Evolutionary conservation across 2,329 filamentous ascomycete species (phyloP), one percentile per base, ranked within the genome.

Genomic region (Claviceps pazoutovae): DNA sequence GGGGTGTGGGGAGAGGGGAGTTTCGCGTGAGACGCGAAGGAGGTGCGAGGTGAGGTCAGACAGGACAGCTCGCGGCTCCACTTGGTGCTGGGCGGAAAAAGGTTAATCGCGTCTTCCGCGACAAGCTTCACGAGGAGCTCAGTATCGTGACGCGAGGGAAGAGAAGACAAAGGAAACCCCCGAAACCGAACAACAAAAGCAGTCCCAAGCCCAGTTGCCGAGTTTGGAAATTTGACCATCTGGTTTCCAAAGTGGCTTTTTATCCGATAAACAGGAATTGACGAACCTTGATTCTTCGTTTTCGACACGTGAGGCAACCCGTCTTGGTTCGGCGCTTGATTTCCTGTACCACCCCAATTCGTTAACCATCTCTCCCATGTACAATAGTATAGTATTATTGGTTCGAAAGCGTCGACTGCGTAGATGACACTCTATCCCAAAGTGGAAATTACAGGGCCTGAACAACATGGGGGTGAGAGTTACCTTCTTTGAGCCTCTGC

Each of bases 241-340:
- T 34, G 30, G 30, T 34, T 34, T 34, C 30, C 9, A 34, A 34
- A 34, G 9, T 1, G 30, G 30, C 30, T 34, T 9, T 11, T 34
- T 34, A 34, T 34, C 30, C 30, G 7, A 26, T 43, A 45, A 34
- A 23, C 39, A 45, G 41, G 43, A 16, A 46, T 51, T 53, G 54
- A 53, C 75, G 63, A 66, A 80, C 78, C 77, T 81, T 81, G 62
- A 81, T 80, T 58, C 78, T 71, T 58, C 78, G 72, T 61, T 79
- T 80, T 52, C 78, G 75, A 64, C 78, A 81, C 45, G 78, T 81
- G 62, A 81, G 64, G 57, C 78, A 81, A n/a, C 78, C 78, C 1
- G 78, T 81, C 64, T 81, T 81, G 46, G 78, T 81, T 58, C 78
- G 74, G 55, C 78, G 73, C 64, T 80, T 81, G 60, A 81, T 81